Conservation (phyloP, 2,329 filamentous ascomycete species). For the Pseudogymnoascus sp. region DNA sequence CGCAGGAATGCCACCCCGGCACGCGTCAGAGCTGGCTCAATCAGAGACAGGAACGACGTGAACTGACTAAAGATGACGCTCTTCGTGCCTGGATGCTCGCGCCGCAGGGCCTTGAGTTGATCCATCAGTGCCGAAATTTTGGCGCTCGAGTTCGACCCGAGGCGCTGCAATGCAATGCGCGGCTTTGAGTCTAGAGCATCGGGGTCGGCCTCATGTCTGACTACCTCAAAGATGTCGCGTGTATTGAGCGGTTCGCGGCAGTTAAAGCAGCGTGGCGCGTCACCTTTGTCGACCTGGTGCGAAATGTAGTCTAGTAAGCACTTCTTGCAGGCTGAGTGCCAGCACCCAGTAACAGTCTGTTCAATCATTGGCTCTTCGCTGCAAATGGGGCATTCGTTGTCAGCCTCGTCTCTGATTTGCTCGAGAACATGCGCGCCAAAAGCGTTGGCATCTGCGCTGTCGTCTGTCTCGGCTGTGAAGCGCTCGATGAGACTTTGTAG, state of each 20-base stretch:
- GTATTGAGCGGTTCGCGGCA: conserved; percentile 77
- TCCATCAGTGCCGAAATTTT: conserved; percentile 77
- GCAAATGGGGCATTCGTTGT: conserved; percentile 89
- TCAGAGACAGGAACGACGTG: conserved; percentile 88
- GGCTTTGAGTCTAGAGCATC: conserved; percentile 38
- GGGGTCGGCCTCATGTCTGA: conserved; percentile 63
- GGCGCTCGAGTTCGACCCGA: conserved; percentile 66
- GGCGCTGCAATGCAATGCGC: conserved; percentile 53
- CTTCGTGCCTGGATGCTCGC: conserved; percentile 63
- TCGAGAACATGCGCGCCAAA: conserved; percentile 83
- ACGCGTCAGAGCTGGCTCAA: conserved; percentile 68
- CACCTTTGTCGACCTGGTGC: conserved; percentile 71
- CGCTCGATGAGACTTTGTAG: conserved; percentile 75
- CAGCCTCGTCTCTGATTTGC: conserved; percentile 84
- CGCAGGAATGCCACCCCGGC: conserved; percentile 74
- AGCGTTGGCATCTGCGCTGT: conserved; percentile 54
- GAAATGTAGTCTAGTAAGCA: conserved; percentile 87
- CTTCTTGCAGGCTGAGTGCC: conserved; percentile 94
- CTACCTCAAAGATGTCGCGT: conserved; percentile 85
- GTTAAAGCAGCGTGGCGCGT: conserved; percentile 77
- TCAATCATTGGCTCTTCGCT: conserved; percentile 93
- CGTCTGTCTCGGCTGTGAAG: conserved; percentile 65
- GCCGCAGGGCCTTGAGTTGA: conserved; percentile 63
- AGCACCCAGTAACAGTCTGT: conserved; percentile 90
- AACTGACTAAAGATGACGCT: conserved; percentile 96